These are phyloP conservation scores for Botrytis pseudocinerea DNA, from an alignment of 2,329 filamentous ascomycete species.

Conservation along the genomic window DNA sequence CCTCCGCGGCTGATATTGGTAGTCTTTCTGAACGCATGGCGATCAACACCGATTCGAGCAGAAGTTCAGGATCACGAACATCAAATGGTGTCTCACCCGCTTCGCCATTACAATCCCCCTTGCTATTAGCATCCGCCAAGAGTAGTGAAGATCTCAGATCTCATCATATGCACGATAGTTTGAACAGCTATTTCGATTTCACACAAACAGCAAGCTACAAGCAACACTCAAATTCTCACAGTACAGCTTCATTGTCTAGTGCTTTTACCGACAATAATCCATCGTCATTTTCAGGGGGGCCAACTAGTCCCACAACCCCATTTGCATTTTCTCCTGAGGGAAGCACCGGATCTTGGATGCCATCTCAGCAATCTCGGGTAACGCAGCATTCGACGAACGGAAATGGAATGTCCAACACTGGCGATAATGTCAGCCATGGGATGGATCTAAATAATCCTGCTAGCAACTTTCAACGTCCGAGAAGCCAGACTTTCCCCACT, in stretches of 20 bases:
- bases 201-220: conserved; percentile 51
- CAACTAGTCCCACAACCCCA: conserved; percentile 72
- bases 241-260: conserved; percentile 66
- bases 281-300: conserved; percentile 69
- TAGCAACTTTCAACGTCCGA: conserved; percentile 65
- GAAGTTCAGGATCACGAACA: conserved; percentile 59
- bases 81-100: conserved; percentile 69
- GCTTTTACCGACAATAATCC: conserved; percentile 63
- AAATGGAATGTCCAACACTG: conserved; percentile 11
- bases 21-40: conserved; percentile 64
- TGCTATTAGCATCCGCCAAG: conserved; percentile 66
- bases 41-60: conserved; percentile 54
- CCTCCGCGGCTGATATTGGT: conserved; percentile 60
- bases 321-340: conserved; percentile 76
- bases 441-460: conserved; percentile 28
- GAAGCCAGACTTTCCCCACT: conserved; percentile 84
- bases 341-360: conserved; percentile 65
- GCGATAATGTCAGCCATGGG: conserved; percentile 10
- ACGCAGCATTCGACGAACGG: conserved; percentile 38
- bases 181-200: conserved; percentile 61
- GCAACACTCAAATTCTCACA: conserved; percentile 66
- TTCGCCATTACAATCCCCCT: conserved; percentile 69
- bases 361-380: conserved; percentile 51
- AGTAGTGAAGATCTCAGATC: conserved; percentile 65
- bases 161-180: conserved; percentile 47